Conservation (phyloP, 192 early-diverging fungal genomes). For the Coemansia javaensis region DNA sequence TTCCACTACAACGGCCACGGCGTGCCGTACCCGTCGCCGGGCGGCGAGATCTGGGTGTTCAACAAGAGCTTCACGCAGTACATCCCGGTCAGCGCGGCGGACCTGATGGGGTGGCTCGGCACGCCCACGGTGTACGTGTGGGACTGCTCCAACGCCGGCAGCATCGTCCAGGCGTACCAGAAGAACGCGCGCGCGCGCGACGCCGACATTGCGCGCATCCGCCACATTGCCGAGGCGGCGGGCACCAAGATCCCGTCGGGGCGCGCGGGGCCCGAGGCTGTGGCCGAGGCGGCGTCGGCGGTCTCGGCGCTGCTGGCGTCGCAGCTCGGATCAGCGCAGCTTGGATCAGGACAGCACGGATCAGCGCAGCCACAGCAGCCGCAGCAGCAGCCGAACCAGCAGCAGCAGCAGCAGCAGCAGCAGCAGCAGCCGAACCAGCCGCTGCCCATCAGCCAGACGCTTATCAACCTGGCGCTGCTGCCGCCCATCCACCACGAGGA, state of each 20-base stretch:
- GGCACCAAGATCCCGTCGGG: conserved; percentile 35
- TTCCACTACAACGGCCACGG: conserved; percentile 99
- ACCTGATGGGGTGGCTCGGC: conserved; percentile 91
- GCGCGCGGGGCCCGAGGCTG: conserved; percentile 6
- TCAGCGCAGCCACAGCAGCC: background rate
- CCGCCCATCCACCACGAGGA: conserved; percentile 59
- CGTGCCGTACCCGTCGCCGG: conserved; percentile 88
- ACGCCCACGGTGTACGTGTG: conserved; percentile 95
- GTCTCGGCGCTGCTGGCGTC: conserved; percentile 18
- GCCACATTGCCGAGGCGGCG: conserved; percentile 32
- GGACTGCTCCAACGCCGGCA: conserved; percentile 92
- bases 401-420: conserved; percentile 8
- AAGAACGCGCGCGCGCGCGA: conserved; percentile 83
- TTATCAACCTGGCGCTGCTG: conserved; percentile 46
- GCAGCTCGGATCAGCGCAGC: no score
- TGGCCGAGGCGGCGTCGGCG: conserved; percentile 15
- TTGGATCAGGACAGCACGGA: no score
- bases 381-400: conserved; percentile 3
- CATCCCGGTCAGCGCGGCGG: conserved; percentile 87
- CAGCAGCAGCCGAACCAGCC: conserved; percentile 5
- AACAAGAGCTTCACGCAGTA: conserved; percentile 98
- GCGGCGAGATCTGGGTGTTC: conserved; percentile 98
- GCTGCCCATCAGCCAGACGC: conserved; percentile 18
- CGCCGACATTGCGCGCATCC: conserved; percentile 53
- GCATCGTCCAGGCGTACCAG: conserved; percentile 85